Percentiles rank a stretch among this genome's conserved stretches.
Evolutionary conservation across 371 early-diverging fungal species (phyloP).

Genomic region (Mortierella sp.): DNA sequence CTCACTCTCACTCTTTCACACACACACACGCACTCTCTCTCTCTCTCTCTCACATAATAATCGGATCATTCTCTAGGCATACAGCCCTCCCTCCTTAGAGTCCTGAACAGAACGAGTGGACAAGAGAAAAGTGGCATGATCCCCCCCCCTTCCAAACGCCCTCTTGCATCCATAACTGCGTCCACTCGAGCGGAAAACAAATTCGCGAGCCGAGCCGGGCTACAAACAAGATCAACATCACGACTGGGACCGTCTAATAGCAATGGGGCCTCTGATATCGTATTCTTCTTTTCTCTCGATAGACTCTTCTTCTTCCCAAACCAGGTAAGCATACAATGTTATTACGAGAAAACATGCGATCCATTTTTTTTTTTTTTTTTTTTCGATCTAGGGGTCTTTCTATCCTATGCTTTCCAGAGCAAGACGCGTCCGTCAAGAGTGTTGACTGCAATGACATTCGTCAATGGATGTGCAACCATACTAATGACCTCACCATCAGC

Average conservation of each 20-base stretch:
- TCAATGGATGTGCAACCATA: conserved; percentile 75
- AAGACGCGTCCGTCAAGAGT: conserved; percentile 74
- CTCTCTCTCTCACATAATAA: no score
- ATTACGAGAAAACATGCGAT: not conserved
- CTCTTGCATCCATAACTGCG: no score
- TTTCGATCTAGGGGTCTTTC: no score
- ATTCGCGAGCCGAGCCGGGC: not conserved
- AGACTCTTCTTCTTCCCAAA: no score
- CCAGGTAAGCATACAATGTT: no score
- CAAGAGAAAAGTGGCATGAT: no score
- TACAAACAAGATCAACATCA: not conserved
- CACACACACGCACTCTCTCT: no score
- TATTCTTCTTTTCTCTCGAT: no score
- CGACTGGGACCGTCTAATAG: not conserved
- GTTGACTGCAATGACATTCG: conserved; percentile 77
- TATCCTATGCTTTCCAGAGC: conserved; percentile 61
- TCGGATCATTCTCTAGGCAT: no score
- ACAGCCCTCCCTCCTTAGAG: not conserved
- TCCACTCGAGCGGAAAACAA: not conserved
- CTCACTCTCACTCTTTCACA: no score
- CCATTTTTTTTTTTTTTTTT: not conserved
- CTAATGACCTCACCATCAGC: conserved; percentile 77
- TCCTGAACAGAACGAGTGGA: not conserved
- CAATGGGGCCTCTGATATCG: not conserved
- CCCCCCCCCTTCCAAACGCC: no score